Percentiles rank a stretch among this genome's conserved stretches.
phyloP scores from a whole-genome alignment of 2,329 filamentous ascomycete species.

The Alternaria novae-zelandiae region DNA sequence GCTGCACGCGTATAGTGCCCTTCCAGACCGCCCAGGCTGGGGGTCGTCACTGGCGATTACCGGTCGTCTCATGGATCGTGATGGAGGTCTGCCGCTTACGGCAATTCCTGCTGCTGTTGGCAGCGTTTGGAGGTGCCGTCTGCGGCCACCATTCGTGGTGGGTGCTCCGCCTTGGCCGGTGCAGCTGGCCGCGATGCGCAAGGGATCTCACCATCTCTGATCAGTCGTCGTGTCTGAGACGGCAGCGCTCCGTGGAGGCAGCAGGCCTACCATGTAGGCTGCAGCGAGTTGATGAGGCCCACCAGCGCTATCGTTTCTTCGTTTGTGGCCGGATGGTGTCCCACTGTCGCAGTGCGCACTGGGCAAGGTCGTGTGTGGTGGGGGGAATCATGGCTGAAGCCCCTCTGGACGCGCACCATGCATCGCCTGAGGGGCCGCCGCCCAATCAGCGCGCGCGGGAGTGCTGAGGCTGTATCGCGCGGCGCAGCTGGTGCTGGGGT shows the following conservation, averaged over 20 bases:
- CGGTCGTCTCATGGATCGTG: neutral
- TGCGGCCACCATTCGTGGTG: conserved; percentile 23
- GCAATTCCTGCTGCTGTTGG: conserved; percentile 21
- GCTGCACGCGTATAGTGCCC: conserved; percentile 29
- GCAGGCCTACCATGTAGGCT: conserved; percentile 16
- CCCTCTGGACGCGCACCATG: conserved; percentile 15
- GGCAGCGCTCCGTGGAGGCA: conserved; percentile 6
- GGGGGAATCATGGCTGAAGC: conserved; percentile 15
- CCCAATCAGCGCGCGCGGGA: conserved; percentile 7
- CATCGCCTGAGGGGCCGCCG: conserved; percentile 4
- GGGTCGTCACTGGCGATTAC: conserved; percentile 26
- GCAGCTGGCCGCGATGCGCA: conserved; percentile 31
- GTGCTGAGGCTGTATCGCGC: conserved; percentile 21
- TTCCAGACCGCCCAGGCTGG: conserved; percentile 31
- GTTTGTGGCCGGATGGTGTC: conserved; percentile 26
- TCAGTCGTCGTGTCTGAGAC: conserved; percentile 9
- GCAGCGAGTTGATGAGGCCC: conserved; percentile 26
- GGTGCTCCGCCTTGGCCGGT: conserved; percentile 34
- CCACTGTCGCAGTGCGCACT: conserved; percentile 14
- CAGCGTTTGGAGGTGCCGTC: conserved; percentile 21
- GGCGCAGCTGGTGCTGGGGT: conserved; percentile 12
- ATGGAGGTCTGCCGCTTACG: conserved; percentile 28
- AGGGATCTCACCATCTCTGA: conserved; percentile 19
- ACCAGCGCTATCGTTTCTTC: conserved; percentile 32
- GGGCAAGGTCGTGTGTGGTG: conserved; percentile 8